A percentile compares a stretch with the other conserved stretches of the same genome.
Conservation (phyloP, 768 basidiomycete species). For the Collybiopsis confluens region DNA sequence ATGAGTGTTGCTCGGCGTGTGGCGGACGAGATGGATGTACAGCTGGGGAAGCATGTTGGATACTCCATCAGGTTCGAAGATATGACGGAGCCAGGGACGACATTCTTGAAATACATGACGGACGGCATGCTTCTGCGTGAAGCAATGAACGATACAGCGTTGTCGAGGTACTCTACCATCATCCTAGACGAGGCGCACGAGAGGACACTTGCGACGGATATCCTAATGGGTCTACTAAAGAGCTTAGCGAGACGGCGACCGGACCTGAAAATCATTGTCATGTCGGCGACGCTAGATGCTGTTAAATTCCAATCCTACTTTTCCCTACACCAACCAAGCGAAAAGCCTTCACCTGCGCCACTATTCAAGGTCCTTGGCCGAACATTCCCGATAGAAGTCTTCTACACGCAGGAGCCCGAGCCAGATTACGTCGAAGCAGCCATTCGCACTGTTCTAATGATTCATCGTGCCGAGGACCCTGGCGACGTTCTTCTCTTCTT, state of each 20-base stretch:
- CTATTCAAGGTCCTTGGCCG: slow-evolving; percentile 90
- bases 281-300: slow-evolving; percentile 97
- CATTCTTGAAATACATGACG: slow-evolving; percentile 99
- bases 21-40: slow-evolving; percentile 97
- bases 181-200: slow-evolving; percentile 99
- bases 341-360: slow-evolving; percentile 44
- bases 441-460: slow-evolving; percentile 94
- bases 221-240: slow-evolving; percentile 96
- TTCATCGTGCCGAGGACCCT: slow-evolving; percentile 90
- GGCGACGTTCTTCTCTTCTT: slow-evolving; percentile 94
- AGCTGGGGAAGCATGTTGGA: slow-evolving; percentile 91
- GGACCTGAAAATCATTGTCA: slow-evolving; percentile 96
- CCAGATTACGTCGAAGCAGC: slow-evolving; percentile 97
- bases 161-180: slow-evolving; percentile 91
- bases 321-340: slow-evolving; percentile 33
- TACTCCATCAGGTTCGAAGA: slow-evolving; percentile 99
- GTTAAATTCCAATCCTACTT: slow-evolving; percentile 98
- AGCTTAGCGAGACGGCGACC: slow-evolving; percentile 69
- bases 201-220: slow-evolving; percentile 95
- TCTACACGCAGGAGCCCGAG: slow-evolving; percentile 89
- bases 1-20: slow-evolving; percentile 99
- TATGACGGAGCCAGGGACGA: slow-evolving; percentile 84
- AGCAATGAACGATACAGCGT: slow-evolving; percentile 95
- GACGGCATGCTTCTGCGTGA: slow-evolving; percentile 99
- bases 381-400: slow-evolving; percentile 94